A percentile compares a stretch with the other conserved stretches of the same genome.
Evolutionary conservation across 805 yeast genomes (phyloP).

Genomic region (Candida koratica): DNA sequence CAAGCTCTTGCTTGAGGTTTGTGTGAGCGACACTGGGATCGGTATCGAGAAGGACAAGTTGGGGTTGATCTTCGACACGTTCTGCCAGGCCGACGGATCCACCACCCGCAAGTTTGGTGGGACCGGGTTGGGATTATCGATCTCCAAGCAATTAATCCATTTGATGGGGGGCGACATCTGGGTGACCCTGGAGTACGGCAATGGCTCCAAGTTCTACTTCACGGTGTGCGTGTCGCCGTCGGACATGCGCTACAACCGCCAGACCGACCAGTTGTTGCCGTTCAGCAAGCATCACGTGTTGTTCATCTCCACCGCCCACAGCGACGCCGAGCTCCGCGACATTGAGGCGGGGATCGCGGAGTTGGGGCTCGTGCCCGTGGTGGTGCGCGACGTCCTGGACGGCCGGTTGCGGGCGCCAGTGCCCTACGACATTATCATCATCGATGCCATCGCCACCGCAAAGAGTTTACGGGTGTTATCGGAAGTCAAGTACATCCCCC

Average conservation of each 20-base stretch:
- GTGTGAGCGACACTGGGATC: conserved; percentile 88
- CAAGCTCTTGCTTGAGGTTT: conserved; percentile 64
- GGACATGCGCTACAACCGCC: conserved; percentile 53
- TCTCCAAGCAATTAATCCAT: conserved; percentile 81
- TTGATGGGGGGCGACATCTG: conserved; percentile 93
- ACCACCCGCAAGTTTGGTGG: conserved; percentile 92
- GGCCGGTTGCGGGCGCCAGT: conserved; percentile 55
- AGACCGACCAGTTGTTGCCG: conserved; percentile 66
- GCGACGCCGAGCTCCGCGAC: conserved; percentile 45
- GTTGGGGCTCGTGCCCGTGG: conserved; percentile 59
- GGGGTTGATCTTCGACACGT: conserved; percentile 82
- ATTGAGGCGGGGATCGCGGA: conserved; percentile 49
- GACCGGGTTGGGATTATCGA: conserved; percentile 84
- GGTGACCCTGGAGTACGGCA: conserved; percentile 78
- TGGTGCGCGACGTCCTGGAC: conserved; percentile 53
- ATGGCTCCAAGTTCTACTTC: conserved; percentile 80
- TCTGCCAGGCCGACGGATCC: conserved; percentile 92
- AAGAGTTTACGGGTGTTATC: conserved; percentile 62
- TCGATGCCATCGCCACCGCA: conserved; percentile 75
- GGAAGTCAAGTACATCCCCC: conserved; percentile 80
- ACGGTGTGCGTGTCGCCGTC: conserved; percentile 79
- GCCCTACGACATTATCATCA: conserved; percentile 74
- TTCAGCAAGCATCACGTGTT: conserved; percentile 68
- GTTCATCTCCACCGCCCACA: conserved; percentile 64
- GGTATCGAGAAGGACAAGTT: conserved; percentile 84